Conservation (phyloP, 306 rosid genomes). For the Lathyrus aphaca region DNA sequence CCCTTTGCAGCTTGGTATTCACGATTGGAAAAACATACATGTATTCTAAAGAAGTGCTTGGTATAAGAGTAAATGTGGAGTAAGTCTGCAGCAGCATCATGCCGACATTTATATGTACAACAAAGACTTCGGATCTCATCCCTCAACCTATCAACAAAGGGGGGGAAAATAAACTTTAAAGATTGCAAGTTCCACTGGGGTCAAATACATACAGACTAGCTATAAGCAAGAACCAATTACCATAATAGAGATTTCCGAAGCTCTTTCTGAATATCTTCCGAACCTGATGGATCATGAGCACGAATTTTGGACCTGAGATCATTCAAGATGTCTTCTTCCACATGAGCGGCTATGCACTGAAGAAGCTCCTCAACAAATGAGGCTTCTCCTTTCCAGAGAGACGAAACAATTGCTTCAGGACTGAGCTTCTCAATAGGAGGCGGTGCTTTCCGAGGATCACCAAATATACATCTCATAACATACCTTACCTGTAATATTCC, state of each 20-base stretch:
- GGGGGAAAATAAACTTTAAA: constrained; percentile 22
- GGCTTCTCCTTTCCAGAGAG: constrained; percentile 94
- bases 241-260: constrained; percentile 80
- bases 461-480: constrained; percentile 88
- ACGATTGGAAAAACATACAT: constrained; percentile 51
- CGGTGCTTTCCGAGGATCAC: constrained; percentile 88
- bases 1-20: constrained; percentile 12
- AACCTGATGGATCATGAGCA: constrained; percentile 70
- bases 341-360: constrained; percentile 70
- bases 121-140: constrained; percentile 88
- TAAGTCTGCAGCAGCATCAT: constrained; percentile 99
- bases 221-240: constrained; percentile 43
- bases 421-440: constrained; percentile 94
- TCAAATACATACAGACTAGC: constrained; percentile 27
- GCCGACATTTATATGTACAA: constrained; percentile 95
- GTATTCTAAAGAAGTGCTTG: constrained; percentile 83
- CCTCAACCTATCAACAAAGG: constrained; percentile 71
- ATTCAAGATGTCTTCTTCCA: constrained; percentile 62
- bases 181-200: constrained; percentile 18
- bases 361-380: constrained; percentile 92
- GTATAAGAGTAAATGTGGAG: constrained; percentile 94
- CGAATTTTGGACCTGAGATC: constrained; percentile 72
- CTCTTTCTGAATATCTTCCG: constrained; percentile 70
- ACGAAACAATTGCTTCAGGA: constrained; percentile 71
- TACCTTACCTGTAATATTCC: constrained; percentile 78